A percentile compares a stretch with the other conserved stretches of the same genome.
phyloP scores from a whole-genome alignment of 306 rosid species.

The barrel medic (Medicago truncatula) region MtrunA17r5.0-ANR NC_053048.1:1568501-1569000 shows the following conservation, averaged over 20 bases:
- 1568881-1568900: background rate
- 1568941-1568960: background rate
- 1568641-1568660: background rate
- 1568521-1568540: background rate
- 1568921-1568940: background rate
- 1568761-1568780: background rate
- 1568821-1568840: no score
- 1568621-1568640: background rate
- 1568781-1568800: constrained; percentile 25
- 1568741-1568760: constrained; percentile 17
- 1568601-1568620: background rate
- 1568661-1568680: background rate
- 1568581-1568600: background rate
- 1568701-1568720: constrained; percentile 5
- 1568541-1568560: background rate
- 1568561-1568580: background rate
- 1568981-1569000: background rate
- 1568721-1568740: background rate
- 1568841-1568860: no score
- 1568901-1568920: no score
- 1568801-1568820: background rate
- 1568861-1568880: no score
- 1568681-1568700: background rate
- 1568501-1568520: constrained; percentile 9
- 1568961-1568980: background rate